Evolutionary conservation across 805 yeast species (phyloP), one percentile per base, ranked within the genome.

Genomic region (Dipodascopsis uninucleata): DNA sequence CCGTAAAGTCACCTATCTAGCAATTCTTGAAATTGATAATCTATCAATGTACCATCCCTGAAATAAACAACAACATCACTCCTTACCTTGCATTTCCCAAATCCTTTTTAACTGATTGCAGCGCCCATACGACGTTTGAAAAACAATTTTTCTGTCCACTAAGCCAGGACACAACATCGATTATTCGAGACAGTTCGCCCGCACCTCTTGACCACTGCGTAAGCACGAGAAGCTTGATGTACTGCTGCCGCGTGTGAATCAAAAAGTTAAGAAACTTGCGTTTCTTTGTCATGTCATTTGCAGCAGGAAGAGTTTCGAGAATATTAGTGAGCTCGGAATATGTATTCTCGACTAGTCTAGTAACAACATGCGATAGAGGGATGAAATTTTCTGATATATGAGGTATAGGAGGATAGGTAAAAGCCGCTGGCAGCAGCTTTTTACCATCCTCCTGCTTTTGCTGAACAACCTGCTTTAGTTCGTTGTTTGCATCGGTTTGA

Each of bases 111-210:
- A 84, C 68, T n/a, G 72, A 71, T 51, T 81, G 84, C 31, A 88
- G 68, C 9, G 83, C 80, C 67, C 81, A 75, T 16, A 82, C 76
- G 31, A 67, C 80, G 58, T 72, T 79, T 46, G 65, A 82, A 58
- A 74, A 89, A 61, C 74, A 75, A 59, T 75, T 78, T 58, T 85
- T 85, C 58, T 87, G 94, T 38, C 79, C 80, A 50, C 93, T 71
- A 31, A 93, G 72, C 93, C 95, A 93, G 52, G 85, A 83, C 47
- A 94, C 77, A 17, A 90, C 71, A 66, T 93, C 97, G 44, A 93
- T 88, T 51, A 89, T 71, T 41, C 74, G 74, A 35, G 82, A 78
- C 47, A 90, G 79, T 40, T 82, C 85, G 36, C 77, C 72, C 3
- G 89, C 73, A 26, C 79, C 81, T 9, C 77, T 75, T 3, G 88